These are phyloP conservation scores for Nidularia sp. DNA, from an alignment of 768 basidiomycete genomes.

Conservation along the genomic window DNA sequence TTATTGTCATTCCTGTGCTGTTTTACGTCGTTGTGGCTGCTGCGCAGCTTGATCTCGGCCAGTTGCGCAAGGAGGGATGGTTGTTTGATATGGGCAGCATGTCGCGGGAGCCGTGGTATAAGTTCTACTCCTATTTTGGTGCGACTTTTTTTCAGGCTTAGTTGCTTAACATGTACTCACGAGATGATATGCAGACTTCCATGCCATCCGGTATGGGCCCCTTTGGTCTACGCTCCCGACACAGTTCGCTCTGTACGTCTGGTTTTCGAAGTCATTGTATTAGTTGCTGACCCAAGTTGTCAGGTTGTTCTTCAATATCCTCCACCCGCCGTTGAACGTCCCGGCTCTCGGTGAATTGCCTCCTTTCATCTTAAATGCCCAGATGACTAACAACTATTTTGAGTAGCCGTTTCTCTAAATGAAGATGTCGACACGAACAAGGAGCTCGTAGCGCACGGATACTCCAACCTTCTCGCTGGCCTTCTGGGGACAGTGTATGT, in stretches of 20 bases:
- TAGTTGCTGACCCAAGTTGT: background rate
- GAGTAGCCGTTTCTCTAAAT: slow-evolving; percentile 77
- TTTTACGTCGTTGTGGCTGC: slow-evolving; percentile 81
- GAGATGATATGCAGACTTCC: slow-evolving; percentile 43
- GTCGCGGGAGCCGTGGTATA: slow-evolving; percentile 63
- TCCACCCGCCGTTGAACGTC: slow-evolving; percentile 85
- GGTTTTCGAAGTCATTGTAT: background rate
- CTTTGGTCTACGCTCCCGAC: slow-evolving; percentile 88
- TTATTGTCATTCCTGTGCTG: slow-evolving; percentile 70
- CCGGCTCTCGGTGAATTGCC: slow-evolving; percentile 71
- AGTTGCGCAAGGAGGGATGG: slow-evolving; percentile 72
- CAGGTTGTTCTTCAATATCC: slow-evolving; percentile 78
- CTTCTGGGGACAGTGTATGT: slow-evolving; percentile 75
- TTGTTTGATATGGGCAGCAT: slow-evolving; percentile 67
- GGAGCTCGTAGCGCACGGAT: slow-evolving; percentile 90
- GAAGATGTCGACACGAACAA: slow-evolving; percentile 88
- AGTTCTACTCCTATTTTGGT: slow-evolving; percentile 83
- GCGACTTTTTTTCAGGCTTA: slow-evolving; percentile 9
- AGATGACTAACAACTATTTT: background rate
- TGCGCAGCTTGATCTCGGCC: slow-evolving; percentile 52
- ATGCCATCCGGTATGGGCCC: slow-evolving; percentile 53
- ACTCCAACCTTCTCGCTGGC: slow-evolving; percentile 84
- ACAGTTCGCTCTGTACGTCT: slow-evolving; percentile 79
- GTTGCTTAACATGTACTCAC: background rate
- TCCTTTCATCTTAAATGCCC: background rate